Conservation (phyloP, 257 asterid species). For the Cordia subcordata region DNA sequence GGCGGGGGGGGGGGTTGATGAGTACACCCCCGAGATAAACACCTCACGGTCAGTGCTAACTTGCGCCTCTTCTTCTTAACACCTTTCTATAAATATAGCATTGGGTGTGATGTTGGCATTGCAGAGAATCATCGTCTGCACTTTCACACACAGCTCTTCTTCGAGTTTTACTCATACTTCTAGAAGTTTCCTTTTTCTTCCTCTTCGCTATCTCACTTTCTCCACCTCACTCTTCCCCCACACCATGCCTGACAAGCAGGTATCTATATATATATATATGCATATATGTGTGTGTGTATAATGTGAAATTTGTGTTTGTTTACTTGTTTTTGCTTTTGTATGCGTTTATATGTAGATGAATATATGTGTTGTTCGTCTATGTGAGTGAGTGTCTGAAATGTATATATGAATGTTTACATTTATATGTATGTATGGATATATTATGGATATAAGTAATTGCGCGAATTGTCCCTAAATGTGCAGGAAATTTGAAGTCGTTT, state of each 20-base stretch:
- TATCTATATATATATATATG: conserved; percentile 6
- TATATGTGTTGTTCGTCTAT: no score
- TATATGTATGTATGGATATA: no score
- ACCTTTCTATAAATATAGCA: no score
- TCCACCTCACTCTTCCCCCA: conserved; percentile 15
- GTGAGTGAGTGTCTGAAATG: no score
- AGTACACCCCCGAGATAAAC: no score
- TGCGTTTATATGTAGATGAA: not conserved
- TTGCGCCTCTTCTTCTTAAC: no score
- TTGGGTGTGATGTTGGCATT: conserved; percentile 36
- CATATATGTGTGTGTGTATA: not conserved
- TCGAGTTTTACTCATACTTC: conserved; percentile 15
- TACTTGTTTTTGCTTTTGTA: not conserved
- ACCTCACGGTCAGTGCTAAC: no score
- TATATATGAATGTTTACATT: no score
- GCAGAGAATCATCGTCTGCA: conserved; percentile 27
- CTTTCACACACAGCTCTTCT: conserved; percentile 17
- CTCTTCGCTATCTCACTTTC: conserved; percentile 15
- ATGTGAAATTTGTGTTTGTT: not conserved
- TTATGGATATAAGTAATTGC: no score
- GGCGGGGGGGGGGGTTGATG: no score
- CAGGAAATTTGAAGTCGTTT: no score
- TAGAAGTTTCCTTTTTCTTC: conserved; percentile 17
- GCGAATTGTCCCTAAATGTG: no score
- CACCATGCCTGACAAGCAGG: conserved; percentile 62